Evolutionary conservation across 495 filamentous ascomycete species (phyloP).

Genomic region (Penicillium verhagenii): DNA sequence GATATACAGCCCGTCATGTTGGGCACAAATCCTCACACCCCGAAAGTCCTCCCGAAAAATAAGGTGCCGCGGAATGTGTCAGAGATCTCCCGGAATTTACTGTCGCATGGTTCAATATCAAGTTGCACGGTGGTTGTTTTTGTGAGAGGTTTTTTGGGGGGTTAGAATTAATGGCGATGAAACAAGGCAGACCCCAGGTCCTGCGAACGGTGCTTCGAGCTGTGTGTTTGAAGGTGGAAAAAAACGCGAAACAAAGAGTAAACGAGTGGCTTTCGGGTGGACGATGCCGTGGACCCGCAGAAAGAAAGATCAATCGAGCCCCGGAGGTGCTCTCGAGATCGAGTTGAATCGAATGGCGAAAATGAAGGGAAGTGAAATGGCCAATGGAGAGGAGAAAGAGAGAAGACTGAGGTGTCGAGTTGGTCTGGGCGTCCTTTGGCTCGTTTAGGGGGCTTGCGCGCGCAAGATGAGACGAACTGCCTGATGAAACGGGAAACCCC

Average conservation of each 20-base stretch:
- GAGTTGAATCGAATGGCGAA: conserved; percentile 14
- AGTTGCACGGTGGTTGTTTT: background rate
- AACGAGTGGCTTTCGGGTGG: conserved; percentile 37
- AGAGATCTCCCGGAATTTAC: conserved; percentile 1
- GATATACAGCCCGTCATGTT: conserved; percentile 67
- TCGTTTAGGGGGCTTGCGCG: background rate
- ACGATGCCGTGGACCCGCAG: conserved; percentile 19
- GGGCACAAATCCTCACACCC: conserved; percentile 3
- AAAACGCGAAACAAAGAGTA: conserved; percentile 11
- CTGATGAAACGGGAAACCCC: conserved; percentile 5
- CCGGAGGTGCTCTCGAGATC: conserved; percentile 17
- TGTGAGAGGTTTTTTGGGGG: too few species aligned
- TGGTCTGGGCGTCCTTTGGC: conserved; percentile 21
- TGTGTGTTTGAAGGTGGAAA: conserved; percentile 19
- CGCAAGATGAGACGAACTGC: conserved; percentile 7
- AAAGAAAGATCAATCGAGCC: conserved; percentile 24
- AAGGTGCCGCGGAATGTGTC: conserved; percentile 28
- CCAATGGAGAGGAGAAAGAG: conserved; percentile 17
- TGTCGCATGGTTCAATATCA: conserved; percentile 2
- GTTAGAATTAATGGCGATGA: background rate
- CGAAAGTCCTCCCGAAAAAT: conserved; percentile 10
- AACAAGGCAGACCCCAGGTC: conserved; percentile 21
- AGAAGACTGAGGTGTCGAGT: conserved; percentile 14
- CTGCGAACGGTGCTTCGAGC: conserved; percentile 20
- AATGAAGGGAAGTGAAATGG: conserved; percentile 13